phyloP scores from a whole-genome alignment of 176 grass and related monocot genomes.

The Rhynchospora breviuscula region DNA sequence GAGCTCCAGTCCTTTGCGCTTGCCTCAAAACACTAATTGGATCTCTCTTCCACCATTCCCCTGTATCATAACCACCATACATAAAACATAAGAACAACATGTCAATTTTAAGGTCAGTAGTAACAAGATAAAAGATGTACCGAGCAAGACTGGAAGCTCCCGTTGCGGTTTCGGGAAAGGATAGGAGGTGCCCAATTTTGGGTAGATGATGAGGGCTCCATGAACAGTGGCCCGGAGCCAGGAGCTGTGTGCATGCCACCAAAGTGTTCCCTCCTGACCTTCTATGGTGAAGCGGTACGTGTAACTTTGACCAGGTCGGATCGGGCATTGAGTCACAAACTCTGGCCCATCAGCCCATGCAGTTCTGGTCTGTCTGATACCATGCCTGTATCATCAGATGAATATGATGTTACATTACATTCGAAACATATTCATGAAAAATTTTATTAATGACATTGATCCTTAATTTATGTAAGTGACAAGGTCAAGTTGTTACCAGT shows the following conservation, averaged over 20 bases:
- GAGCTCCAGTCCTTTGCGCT: slow-evolving; percentile 45
- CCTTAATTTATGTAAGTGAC: not conserved
- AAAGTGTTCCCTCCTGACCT: slow-evolving; percentile 71
- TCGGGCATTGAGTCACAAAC: slow-evolving; percentile 80
- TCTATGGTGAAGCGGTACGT: slow-evolving; percentile 60
- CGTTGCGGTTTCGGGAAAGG: slow-evolving; percentile 46
- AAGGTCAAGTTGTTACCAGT: slow-evolving; percentile 35
- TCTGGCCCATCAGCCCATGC: slow-evolving; percentile 76
- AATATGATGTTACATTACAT: not conserved
- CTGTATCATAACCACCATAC: slow-evolving; percentile 22
- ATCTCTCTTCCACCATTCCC: slow-evolving; percentile 81
- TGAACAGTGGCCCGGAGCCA: slow-evolving; percentile 73
- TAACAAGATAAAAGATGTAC: slow-evolving; percentile 11
- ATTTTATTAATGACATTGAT: not conserved
- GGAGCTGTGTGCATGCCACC: slow-evolving; percentile 93
- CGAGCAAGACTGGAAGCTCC: slow-evolving; percentile 48
- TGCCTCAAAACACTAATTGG: slow-evolving; percentile 53
- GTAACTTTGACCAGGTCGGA: slow-evolving; percentile 66
- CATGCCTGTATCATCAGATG: slow-evolving; percentile 42
- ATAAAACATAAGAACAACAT: not conserved
- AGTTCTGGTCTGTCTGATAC: slow-evolving; percentile 54
- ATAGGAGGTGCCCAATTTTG: slow-evolving; percentile 39
- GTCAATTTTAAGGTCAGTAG: not conserved
- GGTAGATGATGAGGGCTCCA: slow-evolving; percentile 68
- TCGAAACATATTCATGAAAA: not conserved